phyloP scores from a whole-genome alignment of 2,329 filamentous ascomycete species.

The Aspergillus sp. region DNA sequence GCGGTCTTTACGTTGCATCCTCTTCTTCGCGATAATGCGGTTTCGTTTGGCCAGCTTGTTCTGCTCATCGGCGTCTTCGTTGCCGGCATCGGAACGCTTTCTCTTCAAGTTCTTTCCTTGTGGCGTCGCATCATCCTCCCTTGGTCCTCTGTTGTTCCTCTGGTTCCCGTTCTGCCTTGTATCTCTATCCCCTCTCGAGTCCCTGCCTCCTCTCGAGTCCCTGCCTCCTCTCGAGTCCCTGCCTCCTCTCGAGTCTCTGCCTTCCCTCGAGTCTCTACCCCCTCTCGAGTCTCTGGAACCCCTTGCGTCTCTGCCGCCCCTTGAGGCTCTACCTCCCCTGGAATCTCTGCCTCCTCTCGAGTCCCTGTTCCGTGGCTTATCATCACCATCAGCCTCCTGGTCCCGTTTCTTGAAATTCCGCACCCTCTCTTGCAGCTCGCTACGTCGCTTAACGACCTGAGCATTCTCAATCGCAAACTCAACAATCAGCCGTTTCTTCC shows the following conservation, averaged over 20 bases:
- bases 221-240: slow-evolving; percentile 8
- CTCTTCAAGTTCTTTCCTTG: slow-evolving; percentile 34
- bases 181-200: background rate
- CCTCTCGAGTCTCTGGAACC: background rate
- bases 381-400: slow-evolving; percentile 23
- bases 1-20: slow-evolving; percentile 70
- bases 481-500: slow-evolving; percentile 86
- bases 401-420: slow-evolving; percentile 25
- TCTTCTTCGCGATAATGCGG: slow-evolving; percentile 83
- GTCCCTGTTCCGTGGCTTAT: slow-evolving; percentile 29
- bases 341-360: slow-evolving; percentile 4
- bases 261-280: slow-evolving; percentile 21
- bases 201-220: background rate
- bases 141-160: background rate
- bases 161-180: background rate
- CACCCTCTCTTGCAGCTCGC: slow-evolving; percentile 38
- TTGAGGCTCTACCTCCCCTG: slow-evolving; percentile 3
- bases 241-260: slow-evolving; percentile 20
- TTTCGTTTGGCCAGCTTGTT: slow-evolving; percentile 67
- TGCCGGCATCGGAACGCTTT: slow-evolving; percentile 36
- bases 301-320: background rate
- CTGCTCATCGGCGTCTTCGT: slow-evolving; percentile 43
- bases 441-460: slow-evolving; percentile 83
- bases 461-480: slow-evolving; percentile 99
- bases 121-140: slow-evolving; percentile 18